Evolutionary conservation across 2,329 filamentous ascomycete genomes (phyloP).

Genomic region (Sporothrix globosa): DNA sequence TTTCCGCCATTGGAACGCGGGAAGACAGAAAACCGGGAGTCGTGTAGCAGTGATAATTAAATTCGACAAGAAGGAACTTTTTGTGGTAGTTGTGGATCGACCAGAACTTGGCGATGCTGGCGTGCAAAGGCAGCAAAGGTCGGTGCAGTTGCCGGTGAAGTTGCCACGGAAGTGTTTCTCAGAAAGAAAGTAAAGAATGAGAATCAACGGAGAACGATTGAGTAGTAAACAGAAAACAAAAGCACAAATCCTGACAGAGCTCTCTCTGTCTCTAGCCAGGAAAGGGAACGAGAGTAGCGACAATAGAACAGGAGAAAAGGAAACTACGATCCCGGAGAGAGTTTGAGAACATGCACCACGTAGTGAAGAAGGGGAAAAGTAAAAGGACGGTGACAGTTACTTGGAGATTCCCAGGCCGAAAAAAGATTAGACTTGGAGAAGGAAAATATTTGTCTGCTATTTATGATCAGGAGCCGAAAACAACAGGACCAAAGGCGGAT

Average conservation of each 20-base stretch:
- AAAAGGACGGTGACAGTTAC: constrained; percentile 11
- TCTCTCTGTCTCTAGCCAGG: neutral
- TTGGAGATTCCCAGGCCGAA: constrained; percentile 12
- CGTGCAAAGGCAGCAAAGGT: neutral
- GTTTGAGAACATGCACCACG: neutral
- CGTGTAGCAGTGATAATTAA: neutral
- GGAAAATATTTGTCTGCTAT: constrained; percentile 20
- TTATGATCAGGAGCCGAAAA: constrained; percentile 15
- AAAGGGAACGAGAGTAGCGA: neutral
- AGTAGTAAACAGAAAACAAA: neutral
- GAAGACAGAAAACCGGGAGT: neutral
- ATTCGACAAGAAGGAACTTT: neutral
- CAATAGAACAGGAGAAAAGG: neutral
- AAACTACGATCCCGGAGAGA: neutral
- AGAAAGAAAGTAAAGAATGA: neutral
- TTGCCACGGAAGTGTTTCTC: neutral
- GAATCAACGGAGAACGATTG: neutral
- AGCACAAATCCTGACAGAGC: neutral
- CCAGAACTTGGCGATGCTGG: constrained; percentile 13
- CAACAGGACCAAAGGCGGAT: neutral
- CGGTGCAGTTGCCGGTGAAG: neutral
- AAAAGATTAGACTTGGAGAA: constrained; percentile 13
- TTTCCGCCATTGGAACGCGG: constrained; percentile 34
- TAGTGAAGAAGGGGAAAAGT: constrained; percentile 1
- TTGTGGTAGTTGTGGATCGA: neutral